These are phyloP conservation scores for Avena insularis DNA, from an alignment of 176 grass and related monocot genomes.

Conservation along the genomic window DNA sequence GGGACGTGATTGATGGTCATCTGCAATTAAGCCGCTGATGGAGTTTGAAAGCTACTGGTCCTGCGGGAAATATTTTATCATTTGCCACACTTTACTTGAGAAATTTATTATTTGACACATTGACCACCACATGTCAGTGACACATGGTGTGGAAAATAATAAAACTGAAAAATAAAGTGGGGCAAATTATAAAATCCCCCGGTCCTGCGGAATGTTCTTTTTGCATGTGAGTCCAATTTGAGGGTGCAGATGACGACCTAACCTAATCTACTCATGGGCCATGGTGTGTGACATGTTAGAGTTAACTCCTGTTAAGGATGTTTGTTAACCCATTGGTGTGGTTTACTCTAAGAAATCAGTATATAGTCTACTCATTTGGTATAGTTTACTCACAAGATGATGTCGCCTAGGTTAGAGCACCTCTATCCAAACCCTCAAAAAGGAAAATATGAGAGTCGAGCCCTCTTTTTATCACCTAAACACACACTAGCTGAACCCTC, in stretches of 20 bases:
- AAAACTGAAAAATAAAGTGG: no score
- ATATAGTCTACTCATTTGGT: background rate
- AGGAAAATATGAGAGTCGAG: no score
- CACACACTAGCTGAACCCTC: no score
- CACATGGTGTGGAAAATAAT: no score
- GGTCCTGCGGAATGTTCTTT: background rate
- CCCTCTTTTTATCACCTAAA: no score
- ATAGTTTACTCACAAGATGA: background rate
- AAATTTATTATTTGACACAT: no score
- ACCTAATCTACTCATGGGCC: background rate
- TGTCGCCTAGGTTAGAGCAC: background rate
- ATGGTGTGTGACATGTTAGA: background rate
- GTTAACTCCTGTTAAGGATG: background rate
- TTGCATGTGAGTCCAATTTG: background rate
- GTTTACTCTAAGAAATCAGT: background rate
- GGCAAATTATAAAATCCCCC: background rate
- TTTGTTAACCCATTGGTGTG: background rate
- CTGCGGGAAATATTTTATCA: background rate
- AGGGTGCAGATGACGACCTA: conserved; percentile 15
- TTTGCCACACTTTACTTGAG: no score
- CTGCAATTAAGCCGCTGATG: conserved; percentile 1
- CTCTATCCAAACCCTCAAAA: no score
- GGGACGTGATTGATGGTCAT: background rate
- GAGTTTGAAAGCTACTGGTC: background rate
- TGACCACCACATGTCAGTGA: no score